Percentiles rank a stretch among this genome's conserved stretches.
Evolutionary conservation across 208 protist species (phyloP).

Genomic region (Trichomonas gallinae): DNA sequence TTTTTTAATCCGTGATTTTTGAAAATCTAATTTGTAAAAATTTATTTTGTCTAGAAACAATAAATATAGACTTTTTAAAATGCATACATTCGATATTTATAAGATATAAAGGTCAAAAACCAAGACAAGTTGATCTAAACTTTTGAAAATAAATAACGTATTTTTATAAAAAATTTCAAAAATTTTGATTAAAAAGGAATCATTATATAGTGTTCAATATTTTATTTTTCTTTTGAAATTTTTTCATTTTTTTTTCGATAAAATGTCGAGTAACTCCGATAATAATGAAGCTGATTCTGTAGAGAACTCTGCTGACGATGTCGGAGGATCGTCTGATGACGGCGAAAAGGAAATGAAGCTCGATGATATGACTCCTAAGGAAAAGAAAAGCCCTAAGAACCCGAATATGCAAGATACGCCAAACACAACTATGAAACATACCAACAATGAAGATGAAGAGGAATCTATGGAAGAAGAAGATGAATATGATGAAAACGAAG

Average conservation of each 20-base stretch:
- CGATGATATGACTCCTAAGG: not conserved
- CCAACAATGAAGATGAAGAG: not conserved
- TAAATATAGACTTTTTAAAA: too few species aligned
- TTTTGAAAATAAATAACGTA: too few species aligned
- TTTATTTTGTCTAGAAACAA: too few species aligned
- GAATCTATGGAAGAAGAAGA: not conserved
- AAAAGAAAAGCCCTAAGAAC: not conserved
- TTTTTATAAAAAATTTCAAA: too few species aligned
- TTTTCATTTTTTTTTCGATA: not conserved
- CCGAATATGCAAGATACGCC: not conserved
- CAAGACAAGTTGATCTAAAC: too few species aligned
- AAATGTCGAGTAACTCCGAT: not conserved
- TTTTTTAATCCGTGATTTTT: too few species aligned
- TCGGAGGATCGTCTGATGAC: not conserved
- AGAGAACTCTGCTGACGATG: not conserved
- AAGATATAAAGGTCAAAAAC: too few species aligned
- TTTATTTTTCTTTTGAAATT: too few species aligned
- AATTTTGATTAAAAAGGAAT: too few species aligned
- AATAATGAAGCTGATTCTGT: not conserved
- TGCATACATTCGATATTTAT: too few species aligned
- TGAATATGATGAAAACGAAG: not conserved
- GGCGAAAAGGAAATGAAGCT: not conserved
- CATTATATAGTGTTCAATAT: too few species aligned
- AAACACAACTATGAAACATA: not conserved
- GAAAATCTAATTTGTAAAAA: too few species aligned